phyloP scores from a whole-genome alignment of 2,329 filamentous ascomycete genomes.

The Penicillium sp. region DNA sequence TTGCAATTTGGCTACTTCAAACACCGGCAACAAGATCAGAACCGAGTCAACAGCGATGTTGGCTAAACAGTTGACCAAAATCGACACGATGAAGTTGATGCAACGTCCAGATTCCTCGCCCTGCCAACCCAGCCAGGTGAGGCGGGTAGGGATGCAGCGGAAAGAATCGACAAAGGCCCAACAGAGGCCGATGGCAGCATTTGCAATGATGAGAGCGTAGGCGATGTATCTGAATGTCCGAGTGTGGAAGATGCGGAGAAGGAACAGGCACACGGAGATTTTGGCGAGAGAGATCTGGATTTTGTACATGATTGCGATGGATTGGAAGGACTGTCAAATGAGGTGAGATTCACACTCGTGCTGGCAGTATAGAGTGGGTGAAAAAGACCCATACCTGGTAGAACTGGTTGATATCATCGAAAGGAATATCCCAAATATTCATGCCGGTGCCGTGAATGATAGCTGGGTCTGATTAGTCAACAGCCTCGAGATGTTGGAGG shows the following conservation, averaged over 20 bases:
- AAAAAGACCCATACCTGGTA: conserved; percentile 6
- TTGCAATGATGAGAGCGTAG: conserved; percentile 14
- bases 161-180: conserved; percentile 17
- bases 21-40: conserved; percentile 15
- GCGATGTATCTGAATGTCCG: conserved; percentile 14
- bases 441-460: conserved; percentile 14
- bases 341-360: conserved; percentile 1
- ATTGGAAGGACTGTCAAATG: conserved; percentile 11
- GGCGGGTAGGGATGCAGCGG: conserved; percentile 12
- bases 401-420: conserved; percentile 12
- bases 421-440: conserved; percentile 20
- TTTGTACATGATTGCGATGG: conserved; percentile 16
- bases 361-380: no score
- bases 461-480: conserved; percentile 6
- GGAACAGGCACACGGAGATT: conserved; percentile 17
- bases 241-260: conserved; percentile 19
- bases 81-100: conserved; percentile 16
- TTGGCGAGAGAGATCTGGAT: conserved; percentile 14
- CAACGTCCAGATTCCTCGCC: conserved; percentile 14
- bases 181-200: conserved; percentile 13
- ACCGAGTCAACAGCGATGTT: conserved; percentile 19
- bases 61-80: conserved; percentile 15
- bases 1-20: conserved; percentile 17
- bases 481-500: no score
- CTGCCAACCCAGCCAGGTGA: conserved; percentile 17